These are phyloP conservation scores for Hypericum androsaemum DNA, from an alignment of 345 rosid genomes.

Conservation along the genomic window DNA sequence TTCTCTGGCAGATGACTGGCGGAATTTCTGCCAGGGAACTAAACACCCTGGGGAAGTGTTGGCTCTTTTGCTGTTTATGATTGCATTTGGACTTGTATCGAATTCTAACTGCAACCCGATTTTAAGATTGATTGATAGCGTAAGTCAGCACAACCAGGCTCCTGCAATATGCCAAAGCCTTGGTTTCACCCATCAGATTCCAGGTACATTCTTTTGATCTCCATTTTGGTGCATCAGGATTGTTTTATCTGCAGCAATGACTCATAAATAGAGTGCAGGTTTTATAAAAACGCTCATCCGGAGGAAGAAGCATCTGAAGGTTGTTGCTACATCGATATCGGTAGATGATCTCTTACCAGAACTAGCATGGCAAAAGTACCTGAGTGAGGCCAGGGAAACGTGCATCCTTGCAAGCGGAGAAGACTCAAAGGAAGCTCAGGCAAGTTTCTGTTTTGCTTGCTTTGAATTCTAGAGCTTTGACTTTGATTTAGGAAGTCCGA, in stretches of 20 bases:
- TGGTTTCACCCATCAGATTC: neutral
- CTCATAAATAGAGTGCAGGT: neutral
- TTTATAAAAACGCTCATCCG: neutral
- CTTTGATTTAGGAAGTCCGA: no score
- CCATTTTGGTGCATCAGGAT: neutral
- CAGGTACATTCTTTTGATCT: neutral
- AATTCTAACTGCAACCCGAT: neutral
- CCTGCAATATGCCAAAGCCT: slow-evolving; percentile 4
- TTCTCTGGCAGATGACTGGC: neutral
- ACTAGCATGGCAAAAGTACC: no score
- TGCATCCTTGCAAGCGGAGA: no score
- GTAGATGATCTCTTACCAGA: neutral
- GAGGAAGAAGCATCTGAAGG: slow-evolving; percentile 1
- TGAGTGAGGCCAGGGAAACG: no score
- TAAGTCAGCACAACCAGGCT: neutral
- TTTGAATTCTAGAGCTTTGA: no score
- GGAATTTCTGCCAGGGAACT: neutral
- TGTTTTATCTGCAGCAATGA: neutral
- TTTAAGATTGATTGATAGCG: neutral
- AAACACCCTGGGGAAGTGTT: slow-evolving; percentile 9
- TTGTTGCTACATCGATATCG: slow-evolving; percentile 1
- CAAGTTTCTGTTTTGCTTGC: no score
- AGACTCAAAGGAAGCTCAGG: no score
- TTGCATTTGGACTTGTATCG: neutral
- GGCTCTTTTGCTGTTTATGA: slow-evolving; percentile 2